Base-by-base conservation (phyloP, 306 rosid genomes). In the Inga leiocalycina region DNA sequence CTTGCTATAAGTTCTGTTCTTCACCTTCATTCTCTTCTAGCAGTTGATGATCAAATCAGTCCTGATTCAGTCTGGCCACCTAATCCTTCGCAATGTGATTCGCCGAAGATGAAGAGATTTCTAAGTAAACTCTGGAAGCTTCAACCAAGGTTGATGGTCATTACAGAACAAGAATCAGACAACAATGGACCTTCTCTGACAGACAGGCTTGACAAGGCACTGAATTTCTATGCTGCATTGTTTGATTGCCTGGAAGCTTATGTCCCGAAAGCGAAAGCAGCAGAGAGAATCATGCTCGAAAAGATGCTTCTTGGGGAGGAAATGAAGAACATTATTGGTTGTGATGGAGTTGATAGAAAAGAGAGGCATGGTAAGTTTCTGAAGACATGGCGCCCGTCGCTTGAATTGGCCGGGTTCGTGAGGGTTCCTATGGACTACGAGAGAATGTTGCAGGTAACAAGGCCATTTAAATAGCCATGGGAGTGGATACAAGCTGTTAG, bases 141-240 rank as follows among this genome's bases (percentile, higher is more conserved):
- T 4, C 90, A 90, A 22, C 94, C 93, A 0, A 90, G 81, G 74
- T 39, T 92, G 11, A 83, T 92, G 91, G 91, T 94, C 35, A 67
- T 94, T 20, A 88, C 92, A 0, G 98, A 94, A 84, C 97, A 91
- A 78, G 94, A 94, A 65, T 89, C 93, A 43, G 85, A 89, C 79
- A 85, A 85, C 64, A 93, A 89, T 79, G 91, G 88, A 0, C n/a
- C 37, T 35, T 80, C 69, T 17, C 67, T 94, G 32, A 80, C 70
- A 79, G 90, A 92, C 6, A 92, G 94, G 88, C 80, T 89, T 72
- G 20, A 35, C 6, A 85, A 81, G 35, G 90, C 98, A 35, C 75
- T 94, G 69, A 10, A 87, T 71, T 92, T 84, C 24, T 94, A 89
- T 37, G 89, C 84, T 11, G 79, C 94, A 41, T 62, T 92, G 62